Percentiles rank a stretch among this genome's conserved stretches.
Conservation (phyloP, 2,329 filamentous ascomycete species). For the Dactylella cylindrospora region DNA sequence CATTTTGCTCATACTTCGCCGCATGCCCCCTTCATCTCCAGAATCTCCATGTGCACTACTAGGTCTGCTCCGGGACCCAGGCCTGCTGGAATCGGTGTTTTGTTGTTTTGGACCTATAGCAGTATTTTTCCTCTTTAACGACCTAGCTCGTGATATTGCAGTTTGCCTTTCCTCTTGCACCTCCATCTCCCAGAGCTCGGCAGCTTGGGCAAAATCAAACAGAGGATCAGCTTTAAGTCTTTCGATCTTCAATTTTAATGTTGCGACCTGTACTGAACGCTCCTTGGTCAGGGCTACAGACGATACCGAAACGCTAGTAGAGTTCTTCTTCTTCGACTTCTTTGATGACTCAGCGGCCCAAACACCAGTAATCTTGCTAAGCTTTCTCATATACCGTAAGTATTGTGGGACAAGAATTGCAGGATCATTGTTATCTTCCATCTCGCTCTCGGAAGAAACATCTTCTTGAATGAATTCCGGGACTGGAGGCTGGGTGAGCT, state of each 20-base stretch:
- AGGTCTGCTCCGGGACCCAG: constrained; percentile 17
- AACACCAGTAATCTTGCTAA: constrained; percentile 58
- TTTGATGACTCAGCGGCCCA: constrained; percentile 48
- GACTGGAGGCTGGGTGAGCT: neutral
- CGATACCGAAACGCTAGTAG: constrained; percentile 15
- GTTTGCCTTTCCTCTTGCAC: constrained; percentile 24
- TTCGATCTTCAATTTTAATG: constrained; percentile 43
- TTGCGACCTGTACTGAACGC: constrained; percentile 42
- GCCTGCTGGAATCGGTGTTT: constrained; percentile 7
- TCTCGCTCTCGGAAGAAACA: constrained; percentile 40
- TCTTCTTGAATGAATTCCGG: constrained; percentile 49
- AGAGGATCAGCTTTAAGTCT: constrained; percentile 53
- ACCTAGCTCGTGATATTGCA: neutral
- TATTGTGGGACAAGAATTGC: constrained; percentile 64
- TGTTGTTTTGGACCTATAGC: constrained; percentile 9
- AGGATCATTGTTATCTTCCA: constrained; percentile 50
- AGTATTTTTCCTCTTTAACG: constrained; percentile 9
- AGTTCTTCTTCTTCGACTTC: constrained; percentile 51
- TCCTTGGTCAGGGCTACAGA: constrained; percentile 31
- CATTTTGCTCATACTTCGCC: constrained; percentile 15
- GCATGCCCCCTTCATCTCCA: constrained; percentile 17
- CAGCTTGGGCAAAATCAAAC: constrained; percentile 57
- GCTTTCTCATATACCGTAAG: constrained; percentile 69
- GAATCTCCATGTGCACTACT: constrained; percentile 28
- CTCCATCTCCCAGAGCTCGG: constrained; percentile 55